Base-by-base conservation (phyloP, 345 rosid species). In the Arabis hirsuta region DNA sequence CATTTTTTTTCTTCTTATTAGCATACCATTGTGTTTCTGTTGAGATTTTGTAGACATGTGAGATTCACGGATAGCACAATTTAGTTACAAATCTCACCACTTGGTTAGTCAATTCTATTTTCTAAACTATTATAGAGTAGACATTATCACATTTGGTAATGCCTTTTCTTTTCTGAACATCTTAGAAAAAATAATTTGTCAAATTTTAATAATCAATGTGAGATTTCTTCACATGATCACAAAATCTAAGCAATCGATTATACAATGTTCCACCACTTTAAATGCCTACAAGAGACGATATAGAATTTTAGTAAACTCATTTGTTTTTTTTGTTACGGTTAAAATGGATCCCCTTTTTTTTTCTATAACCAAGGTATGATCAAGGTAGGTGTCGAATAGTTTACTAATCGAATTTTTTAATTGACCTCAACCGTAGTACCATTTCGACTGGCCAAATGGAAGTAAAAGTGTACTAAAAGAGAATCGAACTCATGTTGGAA, bases 61-160 rank as follows among this genome's bases (percentile, higher is more conserved):
- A 62, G 48, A 64, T 64, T 53, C 71, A 45, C 70, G 64, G 70
- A 64, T 26, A 65, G 27, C 71, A 73, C 58, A 65, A 65, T 46
- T 45, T 57, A 38, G 44, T 57, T 41, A 39, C 77, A 64, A 24
- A 10, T 38, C 57, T 45, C 24, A 14, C 55, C 56, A 27, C 9
- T 73, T 73, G 58, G 48, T 55, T 63, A 36, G 41, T 36, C 41
- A 36, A 2, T 8, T 36, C 41, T 36, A 36, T 7, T 36, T 36
- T 36, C 2, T 11, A 36, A 36, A 9, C 9, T 36, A 16, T 16
- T 16, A 16, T 16, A 36, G 41, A 36, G 41, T 36, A 36, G 39
- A 36, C 39, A 36, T 36, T 36, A 10, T 36, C 39, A 36, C 41
- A 36, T 7, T 36, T 36, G 7, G 10, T 36, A 36, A 9, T 36